phyloP scores from a whole-genome alignment of 176 grass and related monocot species.

The Aegilops umbellulata region DNA sequence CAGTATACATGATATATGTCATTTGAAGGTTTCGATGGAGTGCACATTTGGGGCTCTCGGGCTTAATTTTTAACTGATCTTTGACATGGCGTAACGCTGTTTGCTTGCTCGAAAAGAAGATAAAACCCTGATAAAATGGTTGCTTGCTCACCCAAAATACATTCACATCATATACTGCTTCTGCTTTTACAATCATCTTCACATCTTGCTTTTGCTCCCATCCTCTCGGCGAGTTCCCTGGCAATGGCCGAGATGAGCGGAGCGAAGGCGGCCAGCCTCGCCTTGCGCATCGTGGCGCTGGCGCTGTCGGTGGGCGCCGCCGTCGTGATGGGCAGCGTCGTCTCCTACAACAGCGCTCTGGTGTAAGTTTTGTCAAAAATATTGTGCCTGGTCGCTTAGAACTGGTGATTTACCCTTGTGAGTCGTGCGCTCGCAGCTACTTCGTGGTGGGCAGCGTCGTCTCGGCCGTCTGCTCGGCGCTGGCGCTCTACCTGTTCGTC shows the following conservation, averaged over 20 bases:
- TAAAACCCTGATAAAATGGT: background rate
- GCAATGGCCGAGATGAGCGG: background rate
- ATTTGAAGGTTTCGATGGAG: conserved; percentile 15
- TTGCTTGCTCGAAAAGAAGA: conserved; percentile 10
- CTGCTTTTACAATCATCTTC: background rate
- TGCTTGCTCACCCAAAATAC: background rate
- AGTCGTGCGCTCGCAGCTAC: conserved; percentile 23
- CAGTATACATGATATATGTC: background rate
- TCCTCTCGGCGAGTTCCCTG: background rate
- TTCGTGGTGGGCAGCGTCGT: conserved; percentile 24
- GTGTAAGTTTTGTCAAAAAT: background rate
- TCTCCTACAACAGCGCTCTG: conserved; percentile 32
- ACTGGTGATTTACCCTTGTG: background rate
- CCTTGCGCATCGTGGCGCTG: conserved; percentile 17
- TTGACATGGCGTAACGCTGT: background rate
- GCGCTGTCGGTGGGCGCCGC: conserved; percentile 32
- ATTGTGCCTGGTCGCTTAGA: background rate
- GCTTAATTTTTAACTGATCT: background rate
- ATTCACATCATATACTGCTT: no score
- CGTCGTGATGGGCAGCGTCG: conserved; percentile 39
- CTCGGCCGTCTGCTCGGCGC: conserved; percentile 26
- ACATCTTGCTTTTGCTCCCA: background rate
- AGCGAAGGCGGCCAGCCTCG: conserved; percentile 16
- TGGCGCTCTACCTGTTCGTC: conserved; percentile 25
- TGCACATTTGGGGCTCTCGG: background rate